Percentiles rank a stretch among this genome's conserved stretches.
These are phyloP conservation scores for Arthromyces matolae DNA, from an alignment of 768 basidiomycete species.

Conservation along the genomic window DNA sequence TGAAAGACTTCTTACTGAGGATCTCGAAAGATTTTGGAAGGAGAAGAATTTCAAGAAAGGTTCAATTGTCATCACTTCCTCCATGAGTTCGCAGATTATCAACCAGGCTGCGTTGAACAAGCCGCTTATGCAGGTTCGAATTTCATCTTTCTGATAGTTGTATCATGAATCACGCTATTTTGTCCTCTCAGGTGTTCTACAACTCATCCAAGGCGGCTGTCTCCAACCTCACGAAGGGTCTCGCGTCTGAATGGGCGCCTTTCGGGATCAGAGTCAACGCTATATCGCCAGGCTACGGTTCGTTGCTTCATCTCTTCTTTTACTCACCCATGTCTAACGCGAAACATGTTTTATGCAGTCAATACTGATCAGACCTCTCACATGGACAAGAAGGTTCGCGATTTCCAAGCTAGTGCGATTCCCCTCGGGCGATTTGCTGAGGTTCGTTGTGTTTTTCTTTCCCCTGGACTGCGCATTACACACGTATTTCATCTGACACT, in stretches of 20 bases:
- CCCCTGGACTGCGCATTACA: not conserved
- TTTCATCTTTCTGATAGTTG: not conserved
- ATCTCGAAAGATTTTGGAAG: conserved; percentile 44
- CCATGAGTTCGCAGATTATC: conserved; percentile 67
- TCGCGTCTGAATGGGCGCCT: conserved; percentile 62
- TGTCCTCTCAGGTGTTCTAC: conserved; percentile 43
- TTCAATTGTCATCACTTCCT: conserved; percentile 62
- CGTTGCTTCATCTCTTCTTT: conserved; percentile 13
- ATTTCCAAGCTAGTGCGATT: conserved; percentile 46
- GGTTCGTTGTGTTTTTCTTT: conserved; percentile 24
- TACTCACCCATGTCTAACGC: not conserved
- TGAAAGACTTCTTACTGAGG: not conserved
- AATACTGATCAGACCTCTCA: conserved; percentile 55
- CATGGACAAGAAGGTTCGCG: conserved; percentile 47
- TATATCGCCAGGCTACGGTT: conserved; percentile 59
- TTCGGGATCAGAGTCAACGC: conserved; percentile 55
- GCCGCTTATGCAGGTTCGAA: conserved; percentile 47
- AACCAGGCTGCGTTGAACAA: conserved; percentile 44
- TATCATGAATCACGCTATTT: not conserved
- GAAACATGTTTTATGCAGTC: conserved; percentile 33
- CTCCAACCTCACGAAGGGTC: conserved; percentile 48
- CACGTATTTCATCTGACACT: not conserved
- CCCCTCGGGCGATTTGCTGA: conserved; percentile 57
- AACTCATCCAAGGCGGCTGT: conserved; percentile 71
- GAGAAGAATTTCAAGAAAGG: conserved; percentile 31